These are phyloP conservation scores for Xylaria digitata DNA, from an alignment of 2,329 filamentous ascomycete genomes.

Conservation along the genomic window DNA sequence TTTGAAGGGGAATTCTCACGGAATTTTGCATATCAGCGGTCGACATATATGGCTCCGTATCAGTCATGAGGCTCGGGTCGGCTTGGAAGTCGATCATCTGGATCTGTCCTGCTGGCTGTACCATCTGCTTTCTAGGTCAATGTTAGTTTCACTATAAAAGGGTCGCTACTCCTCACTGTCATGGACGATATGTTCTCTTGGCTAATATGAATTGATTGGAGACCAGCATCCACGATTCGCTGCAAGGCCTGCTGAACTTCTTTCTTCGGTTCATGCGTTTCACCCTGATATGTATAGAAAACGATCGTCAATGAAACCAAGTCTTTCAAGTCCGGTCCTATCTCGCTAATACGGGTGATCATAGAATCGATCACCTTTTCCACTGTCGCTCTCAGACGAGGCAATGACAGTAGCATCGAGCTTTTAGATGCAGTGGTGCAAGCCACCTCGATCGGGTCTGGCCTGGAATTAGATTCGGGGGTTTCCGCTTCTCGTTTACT, in stretches of 20 bases:
- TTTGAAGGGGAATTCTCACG: conserved; percentile 37
- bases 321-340: conserved; percentile 62
- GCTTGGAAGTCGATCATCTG: conserved; percentile 42
- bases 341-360: conserved; percentile 57
- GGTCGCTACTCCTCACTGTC: conserved; percentile 45
- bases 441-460: conserved; percentile 43
- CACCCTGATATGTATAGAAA: conserved; percentile 58
- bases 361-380: conserved; percentile 61
- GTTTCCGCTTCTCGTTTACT: conserved; percentile 34
- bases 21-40: conserved; percentile 43
- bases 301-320: conserved; percentile 62
- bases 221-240: conserved; percentile 57
- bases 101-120: conserved; percentile 34
- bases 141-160: not conserved
- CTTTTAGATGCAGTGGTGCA: conserved; percentile 46
- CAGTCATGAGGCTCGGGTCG: conserved; percentile 40
- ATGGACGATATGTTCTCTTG: conserved; percentile 53
- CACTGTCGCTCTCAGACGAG: conserved; percentile 50
- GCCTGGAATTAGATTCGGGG: conserved; percentile 34
- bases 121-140: conserved; percentile 37
- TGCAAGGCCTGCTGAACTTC: conserved; percentile 57
- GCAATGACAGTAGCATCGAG: conserved; percentile 46
- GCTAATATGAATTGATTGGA: conserved; percentile 58
- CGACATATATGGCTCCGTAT: conserved; percentile 44
- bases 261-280: conserved; percentile 54